phyloP scores from a whole-genome alignment of 179 eudicot species.

The Corrigiola litoralis region DNA sequence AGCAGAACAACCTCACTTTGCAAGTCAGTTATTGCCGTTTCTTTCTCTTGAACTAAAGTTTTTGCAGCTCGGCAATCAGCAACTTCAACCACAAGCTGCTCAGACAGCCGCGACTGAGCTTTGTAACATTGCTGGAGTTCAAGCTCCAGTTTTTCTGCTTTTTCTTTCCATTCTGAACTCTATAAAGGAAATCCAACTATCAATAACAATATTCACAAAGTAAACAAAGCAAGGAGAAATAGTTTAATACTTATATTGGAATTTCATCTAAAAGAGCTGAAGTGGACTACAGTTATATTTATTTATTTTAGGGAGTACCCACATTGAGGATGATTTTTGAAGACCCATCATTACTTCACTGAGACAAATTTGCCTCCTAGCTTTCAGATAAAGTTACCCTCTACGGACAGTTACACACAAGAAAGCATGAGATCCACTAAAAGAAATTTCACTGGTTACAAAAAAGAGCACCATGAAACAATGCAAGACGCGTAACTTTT shows the following conservation, averaged over 20 bases:
- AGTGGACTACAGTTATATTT: no score
- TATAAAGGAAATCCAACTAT: conserved; percentile 21
- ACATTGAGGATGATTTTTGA: neutral
- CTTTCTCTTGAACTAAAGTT: conserved; percentile 68
- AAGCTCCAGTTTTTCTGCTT: conserved; percentile 79
- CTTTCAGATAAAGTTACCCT: no score
- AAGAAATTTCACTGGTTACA: no score
- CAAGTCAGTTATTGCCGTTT: conserved; percentile 45
- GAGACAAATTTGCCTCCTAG: neutral
- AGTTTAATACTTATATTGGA: no score
- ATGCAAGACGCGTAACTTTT: no score
- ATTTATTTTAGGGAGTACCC: neutral
- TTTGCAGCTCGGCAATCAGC: conserved; percentile 82
- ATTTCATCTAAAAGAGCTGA: no score
- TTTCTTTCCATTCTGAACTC: conserved; percentile 98
- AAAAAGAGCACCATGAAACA: no score
- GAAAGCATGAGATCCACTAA: no score
- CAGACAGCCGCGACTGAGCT: conserved; percentile 88
- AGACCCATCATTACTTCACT: neutral
- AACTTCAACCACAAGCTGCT: conserved; percentile 94
- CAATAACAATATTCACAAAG: conserved; percentile 14
- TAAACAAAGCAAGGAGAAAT: neutral
- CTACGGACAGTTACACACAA: no score
- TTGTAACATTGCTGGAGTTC: conserved; percentile 99
- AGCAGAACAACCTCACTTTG: conserved; percentile 57